phyloP scores from a whole-genome alignment of 148 eudicot genomes.

The Rhododendron vialii region DNA sequence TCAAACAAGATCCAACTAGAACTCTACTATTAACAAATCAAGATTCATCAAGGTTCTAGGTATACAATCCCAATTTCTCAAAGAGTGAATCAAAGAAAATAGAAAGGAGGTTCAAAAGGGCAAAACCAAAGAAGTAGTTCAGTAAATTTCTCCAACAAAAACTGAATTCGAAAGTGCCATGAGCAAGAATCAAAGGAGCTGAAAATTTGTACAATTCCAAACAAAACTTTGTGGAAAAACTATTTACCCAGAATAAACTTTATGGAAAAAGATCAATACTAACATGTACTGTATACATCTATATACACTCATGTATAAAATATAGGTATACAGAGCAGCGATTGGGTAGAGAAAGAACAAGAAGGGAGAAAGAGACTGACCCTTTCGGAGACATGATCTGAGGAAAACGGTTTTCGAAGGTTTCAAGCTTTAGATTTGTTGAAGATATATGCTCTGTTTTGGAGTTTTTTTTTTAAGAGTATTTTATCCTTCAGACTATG shows the following conservation, averaged over 20 bases:
- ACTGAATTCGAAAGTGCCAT: not conserved
- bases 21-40: not conserved
- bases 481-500: too few relatives aligned
- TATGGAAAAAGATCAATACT: not conserved
- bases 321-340: not conserved
- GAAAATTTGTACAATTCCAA: not conserved
- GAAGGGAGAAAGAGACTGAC: not conserved
- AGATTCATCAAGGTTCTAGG: not conserved
- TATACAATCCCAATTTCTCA: not conserved
- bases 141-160: not conserved
- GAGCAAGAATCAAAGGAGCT: slow-evolving; percentile 1
- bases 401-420: not conserved
- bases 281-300: not conserved
- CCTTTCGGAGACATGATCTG: not conserved
- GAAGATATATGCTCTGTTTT: not conserved
- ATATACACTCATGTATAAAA: not conserved
- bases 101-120: not conserved
- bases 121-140: not conserved
- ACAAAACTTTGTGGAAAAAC: not conserved
- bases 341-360: not conserved
- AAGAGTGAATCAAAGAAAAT: not conserved
- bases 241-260: not conserved
- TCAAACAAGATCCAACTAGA: slow-evolving; percentile 6
- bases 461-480: too few relatives aligned
- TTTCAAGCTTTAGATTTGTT: not conserved